These are phyloP conservation scores for Skeletonema tropicum DNA, from an alignment of 108 stramenopile genomes.

Conservation along the genomic window DNA sequence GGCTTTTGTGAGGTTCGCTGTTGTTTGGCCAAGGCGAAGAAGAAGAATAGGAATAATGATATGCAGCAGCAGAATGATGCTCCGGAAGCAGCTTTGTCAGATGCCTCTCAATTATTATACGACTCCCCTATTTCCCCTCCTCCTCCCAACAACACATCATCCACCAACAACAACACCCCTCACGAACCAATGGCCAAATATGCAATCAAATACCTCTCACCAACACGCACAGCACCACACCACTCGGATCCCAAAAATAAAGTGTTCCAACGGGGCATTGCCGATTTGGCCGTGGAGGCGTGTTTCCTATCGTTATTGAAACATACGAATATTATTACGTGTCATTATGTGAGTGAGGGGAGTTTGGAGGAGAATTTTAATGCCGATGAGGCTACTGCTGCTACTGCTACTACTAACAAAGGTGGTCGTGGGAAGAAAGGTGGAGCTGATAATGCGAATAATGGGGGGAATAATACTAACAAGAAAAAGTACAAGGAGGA, in stretches of 20 bases:
- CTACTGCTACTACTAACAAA: too few species aligned
- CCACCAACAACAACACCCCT: neutral
- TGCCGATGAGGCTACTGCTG: neutral
- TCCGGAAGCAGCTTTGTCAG: too few species aligned
- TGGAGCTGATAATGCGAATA: neutral
- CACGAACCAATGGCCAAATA: neutral
- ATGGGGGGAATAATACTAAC: neutral
- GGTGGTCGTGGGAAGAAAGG: too few species aligned
- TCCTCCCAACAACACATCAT: too few species aligned
- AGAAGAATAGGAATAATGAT: neutral
- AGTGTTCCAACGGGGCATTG: slow-evolving; percentile 35
- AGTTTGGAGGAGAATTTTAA: slow-evolving; percentile 27
- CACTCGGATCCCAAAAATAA: slow-evolving; percentile 10
- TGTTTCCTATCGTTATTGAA: neutral
- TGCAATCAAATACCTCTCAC: slow-evolving; percentile 23
- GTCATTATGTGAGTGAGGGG: slow-evolving; percentile 10
- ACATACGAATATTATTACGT: slow-evolving; percentile 2
- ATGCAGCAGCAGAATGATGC: neutral
- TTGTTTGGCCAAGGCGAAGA: neutral
- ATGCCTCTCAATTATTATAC: too few species aligned
- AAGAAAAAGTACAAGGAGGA: neutral
- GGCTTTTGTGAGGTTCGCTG: slow-evolving; percentile 27
- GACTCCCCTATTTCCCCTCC: too few species aligned
- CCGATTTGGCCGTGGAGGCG: slow-evolving; percentile 34
- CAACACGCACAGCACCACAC: slow-evolving; percentile 2